Conservation (phyloP, 345 rosid species). For the Salix arbutifolia region DNA sequence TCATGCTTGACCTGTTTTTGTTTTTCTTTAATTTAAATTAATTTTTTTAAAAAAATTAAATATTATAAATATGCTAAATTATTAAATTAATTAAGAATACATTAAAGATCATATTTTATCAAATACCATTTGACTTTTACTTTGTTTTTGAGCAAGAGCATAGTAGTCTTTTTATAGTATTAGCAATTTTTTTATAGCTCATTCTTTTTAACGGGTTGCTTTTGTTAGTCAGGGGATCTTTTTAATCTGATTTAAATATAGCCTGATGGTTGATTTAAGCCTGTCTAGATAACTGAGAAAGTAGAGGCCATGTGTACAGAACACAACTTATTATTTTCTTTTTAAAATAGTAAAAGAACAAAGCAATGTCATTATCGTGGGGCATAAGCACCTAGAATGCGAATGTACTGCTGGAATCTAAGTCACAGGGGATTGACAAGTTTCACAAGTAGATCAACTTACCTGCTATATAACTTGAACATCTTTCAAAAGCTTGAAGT, state of each 20-base stretch:
- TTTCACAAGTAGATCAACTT: not conserved
- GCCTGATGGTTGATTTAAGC: not conserved
- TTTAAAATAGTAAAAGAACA: not conserved
- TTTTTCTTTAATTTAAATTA: too few relatives aligned
- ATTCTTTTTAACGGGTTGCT: too few relatives aligned
- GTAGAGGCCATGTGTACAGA: not conserved
- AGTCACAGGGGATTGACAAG: not conserved
- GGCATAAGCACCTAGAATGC: not conserved
- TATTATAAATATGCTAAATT: too few relatives aligned
- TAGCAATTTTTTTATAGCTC: too few relatives aligned
- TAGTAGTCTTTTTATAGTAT: too few relatives aligned
- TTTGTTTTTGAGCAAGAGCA: too few relatives aligned
- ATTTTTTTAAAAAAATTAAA: too few relatives aligned
- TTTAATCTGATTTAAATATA: not conserved
- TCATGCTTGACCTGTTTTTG: too few relatives aligned
- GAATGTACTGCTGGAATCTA: not conserved
- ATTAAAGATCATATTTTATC: too few relatives aligned
- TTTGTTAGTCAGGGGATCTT: not conserved
- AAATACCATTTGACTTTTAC: too few relatives aligned
- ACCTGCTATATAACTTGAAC: not conserved
- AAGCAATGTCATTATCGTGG: not conserved
- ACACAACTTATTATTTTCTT: not conserved
- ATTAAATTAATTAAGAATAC: too few relatives aligned
- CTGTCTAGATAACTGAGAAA: not conserved
- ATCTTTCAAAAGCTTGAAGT: not conserved